A percentile compares a stretch with the other conserved stretches of the same genome.
Evolutionary conservation across 345 rosid genomes (phyloP).

Genomic region (Syzygium grande): DNA sequence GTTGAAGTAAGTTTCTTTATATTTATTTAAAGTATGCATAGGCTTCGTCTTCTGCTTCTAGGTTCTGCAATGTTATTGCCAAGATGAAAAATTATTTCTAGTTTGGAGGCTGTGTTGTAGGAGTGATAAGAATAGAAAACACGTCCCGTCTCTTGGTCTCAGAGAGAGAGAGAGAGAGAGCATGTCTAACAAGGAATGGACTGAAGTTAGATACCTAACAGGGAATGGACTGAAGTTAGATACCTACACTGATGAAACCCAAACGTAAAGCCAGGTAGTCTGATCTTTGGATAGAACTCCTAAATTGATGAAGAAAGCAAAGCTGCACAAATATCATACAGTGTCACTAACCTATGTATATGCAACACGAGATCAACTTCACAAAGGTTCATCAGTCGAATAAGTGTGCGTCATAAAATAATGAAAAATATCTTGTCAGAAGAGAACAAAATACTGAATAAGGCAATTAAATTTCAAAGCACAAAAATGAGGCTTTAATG

Average conservation of each 20-base stretch:
- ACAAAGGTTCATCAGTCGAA: background rate
- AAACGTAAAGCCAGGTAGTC: slow-evolving; percentile 84
- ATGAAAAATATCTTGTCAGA: background rate
- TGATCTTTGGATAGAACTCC: slow-evolving; percentile 63
- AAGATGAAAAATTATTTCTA: background rate
- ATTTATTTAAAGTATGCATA: background rate
- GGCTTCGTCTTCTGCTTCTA: background rate
- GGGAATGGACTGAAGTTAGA: slow-evolving; percentile 1
- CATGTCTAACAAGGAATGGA: background rate
- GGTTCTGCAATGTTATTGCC: background rate
- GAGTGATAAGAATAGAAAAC: background rate
- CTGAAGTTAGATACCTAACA: slow-evolving; percentile 18
- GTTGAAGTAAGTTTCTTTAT: background rate
- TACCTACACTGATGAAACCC: slow-evolving; percentile 78
- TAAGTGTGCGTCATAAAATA: background rate
- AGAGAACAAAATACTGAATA: background rate
- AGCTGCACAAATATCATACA: slow-evolving; percentile 37
- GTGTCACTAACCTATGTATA: background rate
- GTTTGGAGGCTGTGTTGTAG: background rate
- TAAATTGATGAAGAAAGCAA: slow-evolving; percentile 82
- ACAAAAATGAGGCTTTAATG: background rate
- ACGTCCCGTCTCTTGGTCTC: background rate
- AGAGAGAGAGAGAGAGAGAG: background rate
- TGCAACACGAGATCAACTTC: background rate
- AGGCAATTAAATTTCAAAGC: background rate